A percentile compares a stretch with the other conserved stretches of the same genome.
phyloP scores from a whole-genome alignment of 1,139 yeast species.

The Ogataea hybrid region DNA sequence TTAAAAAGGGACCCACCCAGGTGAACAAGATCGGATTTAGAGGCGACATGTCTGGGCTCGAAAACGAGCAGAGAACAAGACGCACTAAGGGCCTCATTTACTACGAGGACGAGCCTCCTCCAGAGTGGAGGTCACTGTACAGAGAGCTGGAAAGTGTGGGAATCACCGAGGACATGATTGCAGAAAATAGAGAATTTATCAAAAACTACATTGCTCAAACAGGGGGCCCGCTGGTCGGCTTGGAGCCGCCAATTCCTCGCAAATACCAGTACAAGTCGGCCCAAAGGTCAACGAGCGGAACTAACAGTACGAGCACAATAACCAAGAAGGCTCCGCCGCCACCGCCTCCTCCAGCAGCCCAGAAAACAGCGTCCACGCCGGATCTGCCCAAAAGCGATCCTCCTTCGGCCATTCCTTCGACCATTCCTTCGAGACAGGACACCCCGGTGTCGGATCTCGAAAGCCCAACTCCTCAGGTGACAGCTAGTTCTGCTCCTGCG shows the following conservation, averaged over 20 bases:
- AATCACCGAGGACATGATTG: slow-evolving; percentile 85
- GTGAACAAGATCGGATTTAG: slow-evolving; percentile 61
- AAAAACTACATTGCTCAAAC: slow-evolving; percentile 72
- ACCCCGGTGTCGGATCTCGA: slow-evolving; percentile 24
- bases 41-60: slow-evolving; percentile 44
- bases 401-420: slow-evolving; percentile 34
- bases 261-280: slow-evolving; percentile 39
- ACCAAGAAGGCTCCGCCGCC: slow-evolving; percentile 32
- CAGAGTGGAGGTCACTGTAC: slow-evolving; percentile 80
- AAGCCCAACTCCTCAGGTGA: no score
- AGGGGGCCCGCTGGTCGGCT: slow-evolving; percentile 83
- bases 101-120: slow-evolving; percentile 80
- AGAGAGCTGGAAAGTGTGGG: slow-evolving; percentile 76
- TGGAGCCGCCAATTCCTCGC: slow-evolving; percentile 83
- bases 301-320: slow-evolving; percentile 15
- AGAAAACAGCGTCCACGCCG: slow-evolving; percentile 3
- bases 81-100: slow-evolving; percentile 60
- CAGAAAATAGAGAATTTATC: slow-evolving; percentile 78
- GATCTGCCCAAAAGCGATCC: slow-evolving; percentile 28
- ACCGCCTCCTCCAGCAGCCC: slow-evolving; percentile 23
- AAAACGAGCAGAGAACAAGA: slow-evolving; percentile 47
- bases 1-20: slow-evolving; percentile 50
- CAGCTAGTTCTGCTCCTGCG: slow-evolving; percentile 6
- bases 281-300: slow-evolving; percentile 1
- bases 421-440: slow-evolving; percentile 27